Base-by-base conservation (phyloP, 2,329 filamentous ascomycete species). In the Colletotrichum melonis region DNA sequence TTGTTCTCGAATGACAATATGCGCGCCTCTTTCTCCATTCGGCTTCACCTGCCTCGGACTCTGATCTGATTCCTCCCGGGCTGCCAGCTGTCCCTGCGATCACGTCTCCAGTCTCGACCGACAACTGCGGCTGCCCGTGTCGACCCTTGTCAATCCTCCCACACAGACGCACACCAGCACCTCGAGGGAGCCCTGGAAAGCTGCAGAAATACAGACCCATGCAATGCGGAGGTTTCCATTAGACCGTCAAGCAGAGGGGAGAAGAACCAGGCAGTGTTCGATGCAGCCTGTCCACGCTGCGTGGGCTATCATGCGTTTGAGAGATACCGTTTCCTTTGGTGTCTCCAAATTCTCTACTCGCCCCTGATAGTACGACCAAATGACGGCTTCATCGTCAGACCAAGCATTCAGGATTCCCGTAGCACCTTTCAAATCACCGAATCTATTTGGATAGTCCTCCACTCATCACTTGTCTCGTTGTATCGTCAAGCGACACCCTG, bases 351-450 rank as follows among this genome's bases (percentile, higher is more conserved):
- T 49, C 38, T 22, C 9, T 46, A 2, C 52, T 22, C 42, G 38
- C 70, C 70, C 70, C 67, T 64, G 70, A 35, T 9, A 42, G 67
- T 65, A 46, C 58, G 38, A 73, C 70, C 55, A 46, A 72, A 70
- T 58, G 8, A 26, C 22, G 28, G 22, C n/a, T 22, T 24, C 19
- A n/a, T 56, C 24, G 16, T n/a, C 24, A 22, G 35, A 8, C 38
- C 32, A 60, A 22, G 30, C 2, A 4, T 5, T 19, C 24, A 35
- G 4, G 26, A 4, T 46, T 28, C n/a, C 67, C 26, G 30, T 35
- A 28, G 12, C 32, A 22, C 28, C 24, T 49, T 49, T 19, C 57
- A 16, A 28, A 35, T n/a, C 35, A 57, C 64, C 30, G n/a, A 64
- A 63, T 38, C 11, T 42, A 24, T 24, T 22, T 57, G n/a, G 26